Evolutionary conservation across 495 filamentous ascomycete species (phyloP).

Genomic region (Astrothelium subdiscretum): DNA sequence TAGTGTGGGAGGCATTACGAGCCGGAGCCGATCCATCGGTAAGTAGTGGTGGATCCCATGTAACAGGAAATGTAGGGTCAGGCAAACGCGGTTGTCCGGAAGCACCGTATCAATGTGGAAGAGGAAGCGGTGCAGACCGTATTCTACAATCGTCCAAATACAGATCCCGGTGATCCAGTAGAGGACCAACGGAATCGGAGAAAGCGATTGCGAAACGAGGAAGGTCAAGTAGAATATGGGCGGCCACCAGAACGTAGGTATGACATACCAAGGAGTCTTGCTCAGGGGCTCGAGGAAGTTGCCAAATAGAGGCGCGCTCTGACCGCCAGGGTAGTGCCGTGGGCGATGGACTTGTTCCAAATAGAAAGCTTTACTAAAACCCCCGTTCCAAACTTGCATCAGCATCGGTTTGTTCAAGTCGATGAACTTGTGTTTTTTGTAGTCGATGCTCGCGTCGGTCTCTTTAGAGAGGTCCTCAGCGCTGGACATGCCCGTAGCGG

Average conservation of each 20-base stretch:
- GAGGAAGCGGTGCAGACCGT: constrained; percentile 76
- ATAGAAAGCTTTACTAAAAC: constrained; percentile 88
- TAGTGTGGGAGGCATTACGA: constrained; percentile 93
- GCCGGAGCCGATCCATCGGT: constrained; percentile 92
- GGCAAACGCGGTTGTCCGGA: constrained; percentile 79
- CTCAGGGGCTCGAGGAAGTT: constrained; percentile 94
- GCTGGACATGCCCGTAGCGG: constrained; percentile 71
- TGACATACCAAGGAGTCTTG: constrained; percentile 85
- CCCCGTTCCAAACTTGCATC: constrained; percentile 76
- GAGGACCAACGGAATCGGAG: constrained; percentile 29
- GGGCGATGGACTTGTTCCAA: constrained; percentile 92
- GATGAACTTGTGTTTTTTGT: constrained; percentile 80
- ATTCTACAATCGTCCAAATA: constrained; percentile 87
- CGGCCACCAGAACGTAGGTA: constrained; percentile 83
- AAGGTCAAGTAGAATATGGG: constrained; percentile 62
- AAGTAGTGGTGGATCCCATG: constrained; percentile 98
- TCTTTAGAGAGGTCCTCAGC: constrained; percentile 79
- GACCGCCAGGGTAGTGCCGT: constrained; percentile 84
- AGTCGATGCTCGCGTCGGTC: constrained; percentile 65
- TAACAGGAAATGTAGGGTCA: constrained; percentile 85
- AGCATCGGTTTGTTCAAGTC: constrained; percentile 81
- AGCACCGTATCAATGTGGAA: constrained; percentile 93
- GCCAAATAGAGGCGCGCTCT: constrained; percentile 88
- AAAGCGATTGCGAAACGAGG: constrained; percentile 50
- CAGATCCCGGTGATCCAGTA: constrained; percentile 56